Evolutionary conservation across 768 basidiomycete species (phyloP), one percentile per base, ranked within the genome.

Genomic region (Thelephora aurantiotincta): DNA sequence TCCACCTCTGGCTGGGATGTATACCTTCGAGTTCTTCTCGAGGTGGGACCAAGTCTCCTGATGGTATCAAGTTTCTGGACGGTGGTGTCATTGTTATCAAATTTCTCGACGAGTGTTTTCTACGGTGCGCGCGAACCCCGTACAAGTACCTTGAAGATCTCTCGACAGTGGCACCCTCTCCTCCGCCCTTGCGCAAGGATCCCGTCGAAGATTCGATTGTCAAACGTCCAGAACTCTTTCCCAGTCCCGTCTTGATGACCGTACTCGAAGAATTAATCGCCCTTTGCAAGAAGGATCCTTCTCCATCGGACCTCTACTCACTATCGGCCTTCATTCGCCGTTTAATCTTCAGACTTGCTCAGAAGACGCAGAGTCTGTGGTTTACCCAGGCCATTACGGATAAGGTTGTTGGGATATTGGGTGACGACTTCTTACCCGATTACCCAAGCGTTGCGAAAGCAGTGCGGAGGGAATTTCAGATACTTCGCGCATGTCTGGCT

Each of bases 81-180:
- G 84, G 83, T 63, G 65, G 67, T 11, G 69, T 71, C 5, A 67
- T 69, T 37, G 74, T 81, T 22, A 64, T 83, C 14, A 49, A 62
- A 0, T 91, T 96, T 64, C 55, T 96, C 11, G 93, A 97, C 52
- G 89, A 92, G 45, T 94, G 90, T 57, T 70, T 85, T 2, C 80
- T 83, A 49, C 72, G 87, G 14, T 91, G 82, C 54, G 58, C 82
- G 52, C 89, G 84, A 61, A 83, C 82, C 2, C 87, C 90, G 0
- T 86, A 91, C 59, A 74, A 77, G 23, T 97, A 94, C 58, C 70
- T 94, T 46, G 92, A 96, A 55, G 80, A 80, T 19, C 62, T 80
- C 71, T 0, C 57, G 77, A 18, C 35, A 35, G 33, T n/a, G 54
- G 6, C 41, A 37, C 35, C 18, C 50, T 48, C 18, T 42, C 18